Conservation (phyloP, 2,329 filamentous ascomycete species). For the Bipolaris cookei region DNA sequence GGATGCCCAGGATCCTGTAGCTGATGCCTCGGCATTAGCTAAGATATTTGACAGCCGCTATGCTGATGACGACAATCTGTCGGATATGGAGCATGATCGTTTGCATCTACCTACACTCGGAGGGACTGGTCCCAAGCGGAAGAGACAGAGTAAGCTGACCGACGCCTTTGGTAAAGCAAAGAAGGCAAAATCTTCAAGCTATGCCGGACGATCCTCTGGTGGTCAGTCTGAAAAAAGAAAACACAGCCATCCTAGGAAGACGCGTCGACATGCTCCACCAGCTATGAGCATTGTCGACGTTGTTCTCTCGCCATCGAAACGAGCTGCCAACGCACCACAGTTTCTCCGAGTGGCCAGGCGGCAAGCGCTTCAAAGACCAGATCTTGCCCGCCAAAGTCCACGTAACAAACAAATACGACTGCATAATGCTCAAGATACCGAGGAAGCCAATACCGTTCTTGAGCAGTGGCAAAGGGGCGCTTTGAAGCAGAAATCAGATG, state of each 20-base stretch:
- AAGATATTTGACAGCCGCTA: constrained; percentile 36
- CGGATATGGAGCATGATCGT: constrained; percentile 55
- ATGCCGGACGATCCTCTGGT: constrained; percentile 2
- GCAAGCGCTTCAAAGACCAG: constrained; percentile 55
- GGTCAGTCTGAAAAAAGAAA: constrained; percentile 8
- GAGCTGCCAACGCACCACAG: constrained; percentile 52
- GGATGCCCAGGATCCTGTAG: constrained; percentile 27
- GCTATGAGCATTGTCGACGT: constrained; percentile 61
- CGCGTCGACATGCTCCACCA: constrained; percentile 26
- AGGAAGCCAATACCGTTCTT: constrained; percentile 59
- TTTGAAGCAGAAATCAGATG: constrained; percentile 27
- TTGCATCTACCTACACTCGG: constrained; percentile 47
- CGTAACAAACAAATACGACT: constrained; percentile 60
- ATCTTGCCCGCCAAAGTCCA: constrained; percentile 60
- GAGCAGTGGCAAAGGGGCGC: constrained; percentile 59
- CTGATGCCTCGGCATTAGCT: constrained; percentile 30
- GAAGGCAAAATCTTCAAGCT: constrained; percentile 18
- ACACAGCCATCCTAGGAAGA: constrained; percentile 17
- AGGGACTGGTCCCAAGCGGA: constrained; percentile 31
- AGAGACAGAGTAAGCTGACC: constrained; percentile 49
- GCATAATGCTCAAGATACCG: constrained; percentile 60
- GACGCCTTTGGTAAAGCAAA: constrained; percentile 40
- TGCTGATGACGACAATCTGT: constrained; percentile 36
- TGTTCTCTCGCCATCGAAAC: constrained; percentile 40
- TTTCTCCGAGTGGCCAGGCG: constrained; percentile 64